phyloP scores from a whole-genome alignment of 1,139 yeast genomes.

The Candida neerlandica region DNA sequence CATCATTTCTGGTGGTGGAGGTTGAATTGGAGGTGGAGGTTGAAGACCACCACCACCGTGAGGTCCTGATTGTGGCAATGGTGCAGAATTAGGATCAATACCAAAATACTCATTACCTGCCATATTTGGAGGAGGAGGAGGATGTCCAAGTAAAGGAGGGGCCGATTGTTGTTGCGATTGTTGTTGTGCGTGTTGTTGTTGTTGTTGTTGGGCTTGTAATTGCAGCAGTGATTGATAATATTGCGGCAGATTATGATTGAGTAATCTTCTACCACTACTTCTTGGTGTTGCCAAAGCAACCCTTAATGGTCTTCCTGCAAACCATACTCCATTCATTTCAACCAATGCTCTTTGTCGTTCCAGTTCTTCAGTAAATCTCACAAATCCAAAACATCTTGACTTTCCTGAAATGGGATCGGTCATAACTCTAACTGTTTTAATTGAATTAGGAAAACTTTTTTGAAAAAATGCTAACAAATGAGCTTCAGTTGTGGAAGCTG shows the following conservation, averaged over 20 bases:
- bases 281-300: constrained; percentile 72
- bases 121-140: constrained; percentile 3
- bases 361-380: constrained; percentile 61
- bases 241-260: constrained; percentile 8
- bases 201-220: constrained; percentile 2
- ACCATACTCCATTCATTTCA: constrained; percentile 76
- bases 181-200: constrained; percentile 8
- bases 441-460: constrained; percentile 59
- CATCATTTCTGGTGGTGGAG: constrained; percentile 20
- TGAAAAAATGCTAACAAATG: constrained; percentile 68
- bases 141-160: constrained; percentile 6
- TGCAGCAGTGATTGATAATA: constrained; percentile 8
- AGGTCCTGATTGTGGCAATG: constrained; percentile 3
- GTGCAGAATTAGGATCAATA: constrained; percentile 2
- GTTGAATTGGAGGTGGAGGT: neutral
- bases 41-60: constrained; percentile 6
- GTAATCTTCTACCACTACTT: constrained; percentile 20
- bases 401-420: constrained; percentile 75
- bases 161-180: constrained; percentile 6
- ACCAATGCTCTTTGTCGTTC: constrained; percentile 66
- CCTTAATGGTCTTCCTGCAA: constrained; percentile 74
- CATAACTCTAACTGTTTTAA: constrained; percentile 71
- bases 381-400: constrained; percentile 77
- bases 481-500: constrained; percentile 73
- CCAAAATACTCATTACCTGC: constrained; percentile 3